Evolutionary conservation across 176 grass and related monocot species (phyloP).

Genomic region (Ananas comosus): DNA sequence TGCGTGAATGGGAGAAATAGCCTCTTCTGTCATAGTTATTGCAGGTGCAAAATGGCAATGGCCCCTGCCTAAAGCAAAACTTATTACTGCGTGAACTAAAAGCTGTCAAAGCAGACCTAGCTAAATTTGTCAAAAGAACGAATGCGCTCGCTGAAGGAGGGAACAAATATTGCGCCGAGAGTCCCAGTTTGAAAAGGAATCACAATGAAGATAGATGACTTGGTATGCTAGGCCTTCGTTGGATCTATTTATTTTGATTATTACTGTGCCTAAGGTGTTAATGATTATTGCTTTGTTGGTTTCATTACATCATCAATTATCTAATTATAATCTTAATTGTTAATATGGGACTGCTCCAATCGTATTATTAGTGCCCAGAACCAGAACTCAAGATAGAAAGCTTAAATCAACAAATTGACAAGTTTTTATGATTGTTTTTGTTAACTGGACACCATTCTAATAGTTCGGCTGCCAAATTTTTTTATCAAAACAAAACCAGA

Average conservation of each 20-base stretch:
- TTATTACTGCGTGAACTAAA: constrained; percentile 20
- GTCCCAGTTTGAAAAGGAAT: constrained; percentile 9
- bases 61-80: constrained; percentile 19
- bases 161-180: constrained; percentile 13
- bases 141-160: constrained; percentile 17
- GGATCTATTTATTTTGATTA: neutral
- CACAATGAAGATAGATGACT: constrained; percentile 12
- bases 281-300: neutral
- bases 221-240: constrained; percentile 6
- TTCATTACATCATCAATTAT: too few relatives aligned
- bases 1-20: neutral
- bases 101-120: constrained; percentile 14
- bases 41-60: constrained; percentile 21
- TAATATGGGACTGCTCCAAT: too few relatives aligned
- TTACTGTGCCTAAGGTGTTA: neutral
- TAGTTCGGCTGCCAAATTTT: neutral
- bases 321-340: too few relatives aligned
- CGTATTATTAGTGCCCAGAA: too few relatives aligned
- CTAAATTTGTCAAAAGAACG: constrained; percentile 17
- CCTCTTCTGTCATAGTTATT: neutral
- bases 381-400: too few relatives aligned
- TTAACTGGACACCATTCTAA: neutral
- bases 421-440: neutral
- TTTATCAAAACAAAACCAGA: neutral
- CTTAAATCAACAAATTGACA: neutral